Percentiles rank a stretch among this genome's conserved stretches.
phyloP scores from a whole-genome alignment of 2,329 filamentous ascomycete species.

The Epichloe sp. region DNA sequence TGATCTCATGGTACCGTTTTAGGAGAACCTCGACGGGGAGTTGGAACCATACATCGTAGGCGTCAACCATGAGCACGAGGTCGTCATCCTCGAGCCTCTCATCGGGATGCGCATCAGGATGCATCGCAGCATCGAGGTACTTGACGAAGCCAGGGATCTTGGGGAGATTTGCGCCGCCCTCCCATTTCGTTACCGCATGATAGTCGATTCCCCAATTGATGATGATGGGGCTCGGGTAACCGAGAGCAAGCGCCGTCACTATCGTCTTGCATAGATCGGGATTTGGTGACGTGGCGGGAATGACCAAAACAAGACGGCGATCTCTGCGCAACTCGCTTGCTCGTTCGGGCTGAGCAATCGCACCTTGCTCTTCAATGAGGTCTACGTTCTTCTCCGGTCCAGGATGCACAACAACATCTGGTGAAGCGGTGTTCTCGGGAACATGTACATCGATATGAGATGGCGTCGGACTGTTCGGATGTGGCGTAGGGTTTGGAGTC shows the following conservation, averaged over 20 bases:
- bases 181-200: constrained; percentile 5
- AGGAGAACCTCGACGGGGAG: constrained; percentile 14
- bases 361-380: neutral
- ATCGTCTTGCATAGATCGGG: constrained; percentile 14
- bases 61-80: constrained; percentile 15
- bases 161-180: constrained; percentile 9
- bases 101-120: constrained; percentile 2
- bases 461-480: neutral
- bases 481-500: neutral
- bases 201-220: constrained; percentile 12
- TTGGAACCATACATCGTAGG: constrained; percentile 17
- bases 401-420: neutral
- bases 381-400: neutral
- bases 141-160: constrained; percentile 12
- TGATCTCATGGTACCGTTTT: constrained; percentile 8
- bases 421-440: neutral
- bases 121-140: constrained; percentile 9
- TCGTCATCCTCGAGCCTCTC: constrained; percentile 10
- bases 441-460: neutral
- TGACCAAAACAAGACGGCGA: constrained; percentile 10
- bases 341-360: neutral
- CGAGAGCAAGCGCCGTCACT: constrained; percentile 9
- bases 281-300: constrained; percentile 6
- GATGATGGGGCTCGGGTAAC: constrained; percentile 12
- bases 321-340: neutral